Evolutionary conservation across 2,329 filamentous ascomycete species (phyloP), one percentile per base, ranked within the genome.

Genomic region (Aspergillus novoparasiticus): DNA sequence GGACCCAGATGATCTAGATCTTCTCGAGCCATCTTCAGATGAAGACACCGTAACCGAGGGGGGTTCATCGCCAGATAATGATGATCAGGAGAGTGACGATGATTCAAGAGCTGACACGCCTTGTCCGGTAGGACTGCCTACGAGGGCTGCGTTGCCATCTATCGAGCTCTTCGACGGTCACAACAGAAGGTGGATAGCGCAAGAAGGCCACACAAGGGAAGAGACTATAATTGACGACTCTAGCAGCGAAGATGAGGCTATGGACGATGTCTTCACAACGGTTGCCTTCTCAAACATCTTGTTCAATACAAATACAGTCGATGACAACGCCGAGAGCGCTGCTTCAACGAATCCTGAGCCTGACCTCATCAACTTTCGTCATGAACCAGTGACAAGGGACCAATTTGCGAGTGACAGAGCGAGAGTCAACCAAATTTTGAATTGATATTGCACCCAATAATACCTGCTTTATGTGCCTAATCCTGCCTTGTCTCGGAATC

Each of bases 391-490:
- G n/a, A 2, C 16, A 23, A 26, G 21, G 23, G 58, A 59, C 26
- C 58, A 28, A 28, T 59, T 59, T 28, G 58, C 46, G 16, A 41
- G 19, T 34, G 58, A 59, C 36, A 59, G 58, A 45, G 36, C 34
- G 19, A 26, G 58, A 14, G 48, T 59, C 5, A n/a, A 34, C 19
- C 34, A 16, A 14, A 26, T 59, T 23, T 16, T 36, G 26, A 21
- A 51, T 19, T 54, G 28, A 58, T 30, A 54, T 16, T 23, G 45
- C 12, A 48, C 45, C 12, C 32, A 36, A 21, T 32, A 10, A 8
- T 16, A 39, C n/a, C 30, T 12, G 21, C 23, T 23, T 9, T 23
- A 11, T 36, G 30, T 23, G 3, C 16, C 5, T 30, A 36, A 39
- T 11, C 26, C 8, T 6, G 19, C 14, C 9, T 36, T 50, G 6